phyloP scores from a whole-genome alignment of 140 eudicot species.

The Anethum foeniculum region DNA sequence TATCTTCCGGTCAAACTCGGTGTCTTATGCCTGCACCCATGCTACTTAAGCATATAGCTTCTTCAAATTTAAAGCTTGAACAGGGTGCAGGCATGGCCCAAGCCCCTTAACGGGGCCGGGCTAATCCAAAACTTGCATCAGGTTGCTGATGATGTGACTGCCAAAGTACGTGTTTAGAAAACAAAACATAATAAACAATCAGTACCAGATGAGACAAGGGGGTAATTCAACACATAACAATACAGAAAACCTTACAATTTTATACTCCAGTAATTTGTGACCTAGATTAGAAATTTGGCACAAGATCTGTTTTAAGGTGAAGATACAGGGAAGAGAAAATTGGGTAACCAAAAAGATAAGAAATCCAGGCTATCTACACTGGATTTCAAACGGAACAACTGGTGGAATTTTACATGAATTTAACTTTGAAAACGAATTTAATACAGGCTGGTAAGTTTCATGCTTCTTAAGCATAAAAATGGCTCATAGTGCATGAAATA shows the following conservation, averaged over 20 bases:
- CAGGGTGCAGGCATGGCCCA: slow-evolving; percentile 99
- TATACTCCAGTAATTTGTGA: not conserved
- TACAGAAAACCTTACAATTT: not conserved
- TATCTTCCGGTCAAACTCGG: slow-evolving; percentile 47
- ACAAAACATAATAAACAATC: not conserved
- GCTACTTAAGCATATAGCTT: slow-evolving; percentile 39
- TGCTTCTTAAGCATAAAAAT: not conserved
- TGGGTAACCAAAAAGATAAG: not conserved
- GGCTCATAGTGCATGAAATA: not conserved
- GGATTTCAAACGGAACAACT: not conserved
- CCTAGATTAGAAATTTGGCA: not conserved
- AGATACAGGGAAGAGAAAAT: not conserved
- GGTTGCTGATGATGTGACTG: slow-evolving; percentile 57
- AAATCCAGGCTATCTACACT: not conserved
- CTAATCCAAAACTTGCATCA: slow-evolving; percentile 92
- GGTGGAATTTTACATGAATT: not conserved
- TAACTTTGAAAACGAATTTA: not conserved
- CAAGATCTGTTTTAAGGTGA: not conserved
- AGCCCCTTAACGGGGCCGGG: slow-evolving; percentile 99
- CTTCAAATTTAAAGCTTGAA: slow-evolving; percentile 16
- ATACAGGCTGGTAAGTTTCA: not conserved
- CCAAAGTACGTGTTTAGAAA: slow-evolving; percentile 6
- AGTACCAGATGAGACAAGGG: not conserved
- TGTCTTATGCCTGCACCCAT: slow-evolving; percentile 82
- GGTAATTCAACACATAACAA: not conserved